A percentile compares a stretch with the other conserved stretches of the same genome.
Evolutionary conservation across 805 yeast species (phyloP).

Genomic region (Wickerhamiella occidentalis): DNA sequence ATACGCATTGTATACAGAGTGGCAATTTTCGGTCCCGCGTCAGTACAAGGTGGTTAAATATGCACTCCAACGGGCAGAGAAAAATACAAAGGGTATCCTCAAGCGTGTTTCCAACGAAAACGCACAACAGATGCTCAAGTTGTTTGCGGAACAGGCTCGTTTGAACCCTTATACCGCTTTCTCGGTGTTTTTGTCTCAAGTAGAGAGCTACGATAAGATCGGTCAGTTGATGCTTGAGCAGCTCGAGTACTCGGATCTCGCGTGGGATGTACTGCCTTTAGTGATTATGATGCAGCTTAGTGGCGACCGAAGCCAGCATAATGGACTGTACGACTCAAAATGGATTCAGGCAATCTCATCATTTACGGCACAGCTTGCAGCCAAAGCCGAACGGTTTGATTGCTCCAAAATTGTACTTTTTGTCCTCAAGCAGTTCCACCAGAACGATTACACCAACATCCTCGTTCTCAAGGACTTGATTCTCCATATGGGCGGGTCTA

Average conservation of each 20-base stretch:
- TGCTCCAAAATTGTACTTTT: conserved; percentile 48
- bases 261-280: conserved; percentile 75
- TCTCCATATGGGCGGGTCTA: conserved; percentile 62
- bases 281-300: conserved; percentile 62
- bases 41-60: neutral
- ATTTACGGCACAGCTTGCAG: conserved; percentile 64
- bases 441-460: conserved; percentile 46
- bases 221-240: conserved; percentile 66
- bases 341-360: conserved; percentile 76
- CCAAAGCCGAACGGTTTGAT: conserved; percentile 44
- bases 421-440: conserved; percentile 50
- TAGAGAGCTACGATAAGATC: conserved; percentile 85
- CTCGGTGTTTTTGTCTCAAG: conserved; percentile 57
- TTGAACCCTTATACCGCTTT: conserved; percentile 73
- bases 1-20: conserved; percentile 9
- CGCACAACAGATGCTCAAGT: conserved; percentile 56
- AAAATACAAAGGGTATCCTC: conserved; percentile 61
- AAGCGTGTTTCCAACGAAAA: conserved; percentile 77
- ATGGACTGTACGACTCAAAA: conserved; percentile 67
- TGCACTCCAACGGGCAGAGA: conserved; percentile 41
- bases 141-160: conserved; percentile 57
- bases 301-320: conserved; percentile 51
- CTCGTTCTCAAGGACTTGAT: conserved; percentile 44
- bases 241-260: conserved; percentile 60
- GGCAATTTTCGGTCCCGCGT: conserved; percentile 9